A percentile compares a stretch with the other conserved stretches of the same genome.
Conservation (phyloP, 768 basidiomycete genomes). For the Lentinula sp. region DNA sequence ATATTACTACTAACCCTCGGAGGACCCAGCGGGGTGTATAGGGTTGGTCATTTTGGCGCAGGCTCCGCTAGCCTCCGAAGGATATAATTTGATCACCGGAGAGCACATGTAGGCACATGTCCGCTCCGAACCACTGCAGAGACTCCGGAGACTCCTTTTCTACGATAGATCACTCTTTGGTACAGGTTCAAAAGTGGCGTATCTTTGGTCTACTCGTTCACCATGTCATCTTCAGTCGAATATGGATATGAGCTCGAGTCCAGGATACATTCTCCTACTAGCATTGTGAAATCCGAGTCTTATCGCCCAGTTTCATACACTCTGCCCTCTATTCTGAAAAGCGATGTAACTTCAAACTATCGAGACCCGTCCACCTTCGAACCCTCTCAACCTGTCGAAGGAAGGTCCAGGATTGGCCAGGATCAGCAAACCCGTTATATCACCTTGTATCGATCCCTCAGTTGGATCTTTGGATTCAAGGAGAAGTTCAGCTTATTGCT, state of each 20-base stretch:
- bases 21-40: neutral
- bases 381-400: neutral
- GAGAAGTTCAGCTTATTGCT: conserved; percentile 17
- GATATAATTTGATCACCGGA: neutral
- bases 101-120: neutral
- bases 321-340: neutral
- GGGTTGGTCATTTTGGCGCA: neutral
- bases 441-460: conserved; percentile 15
- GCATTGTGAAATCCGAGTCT: neutral
- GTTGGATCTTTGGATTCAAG: conserved; percentile 19
- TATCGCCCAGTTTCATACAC: neutral
- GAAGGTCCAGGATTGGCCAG: neutral
- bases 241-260: neutral
- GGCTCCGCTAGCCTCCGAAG: neutral
- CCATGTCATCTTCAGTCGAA: neutral
- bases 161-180: neutral
- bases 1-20: neutral
- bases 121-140: neutral
- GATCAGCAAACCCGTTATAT: neutral
- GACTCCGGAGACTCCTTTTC: neutral
- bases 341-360: neutral
- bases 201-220: neutral
- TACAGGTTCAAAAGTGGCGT: neutral
- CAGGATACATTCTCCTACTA: neutral
- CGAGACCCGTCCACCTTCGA: neutral